Evolutionary conservation across 1,284 basidiomycete genomes (phyloP).

Genomic region (Ceratobasidium sp.): DNA sequence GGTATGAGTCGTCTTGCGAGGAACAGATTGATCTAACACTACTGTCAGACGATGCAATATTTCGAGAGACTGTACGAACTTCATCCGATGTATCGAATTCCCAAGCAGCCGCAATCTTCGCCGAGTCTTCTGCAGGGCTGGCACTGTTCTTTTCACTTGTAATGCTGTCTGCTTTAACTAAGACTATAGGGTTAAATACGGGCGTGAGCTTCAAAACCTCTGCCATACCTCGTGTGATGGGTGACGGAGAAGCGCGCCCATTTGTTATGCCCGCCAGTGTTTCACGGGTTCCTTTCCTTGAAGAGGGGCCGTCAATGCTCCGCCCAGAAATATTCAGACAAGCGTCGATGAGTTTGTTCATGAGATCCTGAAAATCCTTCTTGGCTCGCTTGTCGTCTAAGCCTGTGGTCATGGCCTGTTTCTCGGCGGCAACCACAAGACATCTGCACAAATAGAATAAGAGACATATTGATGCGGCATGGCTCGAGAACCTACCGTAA

Average conservation of each 20-base stretch:
- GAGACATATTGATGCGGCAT: neutral
- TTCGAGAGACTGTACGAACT: neutral
- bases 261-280: conserved; percentile 55
- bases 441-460: conserved; percentile 61
- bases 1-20: conserved; percentile 76
- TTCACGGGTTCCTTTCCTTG: conserved; percentile 51
- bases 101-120: conserved; percentile 30
- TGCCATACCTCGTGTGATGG: conserved; percentile 56
- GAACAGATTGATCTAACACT: conserved; percentile 69
- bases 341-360: conserved; percentile 84
- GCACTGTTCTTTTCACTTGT: conserved; percentile 24
- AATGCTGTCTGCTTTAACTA: conserved; percentile 8
- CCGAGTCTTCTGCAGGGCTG: conserved; percentile 37
- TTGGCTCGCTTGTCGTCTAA: conserved; percentile 88
- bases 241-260: conserved; percentile 66
- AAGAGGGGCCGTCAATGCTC: conserved; percentile 61
- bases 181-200: conserved; percentile 23
- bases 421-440: conserved; percentile 80
- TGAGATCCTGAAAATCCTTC: conserved; percentile 93
- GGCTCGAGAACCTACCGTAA: conserved; percentile 63
- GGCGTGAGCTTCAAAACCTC: conserved; percentile 38
- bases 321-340: conserved; percentile 77
- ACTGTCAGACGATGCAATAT: neutral
- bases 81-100: conserved; percentile 48
- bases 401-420: conserved; percentile 85